Percentiles rank a stretch among this genome's conserved stretches.
phyloP scores from a whole-genome alignment of 2,329 filamentous ascomycete species.

The Talaromyces islandicus region DNA sequence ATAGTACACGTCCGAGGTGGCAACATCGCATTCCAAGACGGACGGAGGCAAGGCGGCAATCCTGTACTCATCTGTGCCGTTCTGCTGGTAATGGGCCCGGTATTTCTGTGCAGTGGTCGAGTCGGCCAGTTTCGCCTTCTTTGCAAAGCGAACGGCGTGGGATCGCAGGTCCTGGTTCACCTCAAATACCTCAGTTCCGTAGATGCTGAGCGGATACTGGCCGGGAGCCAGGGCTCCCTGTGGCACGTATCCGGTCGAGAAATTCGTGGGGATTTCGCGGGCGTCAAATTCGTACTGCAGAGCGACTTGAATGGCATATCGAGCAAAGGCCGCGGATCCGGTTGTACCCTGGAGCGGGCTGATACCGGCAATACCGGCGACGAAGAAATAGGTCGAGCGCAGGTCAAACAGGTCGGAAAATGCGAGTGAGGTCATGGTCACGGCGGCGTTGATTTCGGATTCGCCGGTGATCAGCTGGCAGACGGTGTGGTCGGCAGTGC shows the following conservation, averaged over 20 bases:
- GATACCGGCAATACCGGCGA: slow-evolving; percentile 68
- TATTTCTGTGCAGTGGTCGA: slow-evolving; percentile 46
- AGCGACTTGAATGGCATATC: slow-evolving; percentile 67
- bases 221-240: slow-evolving; percentile 52
- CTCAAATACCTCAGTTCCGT: slow-evolving; percentile 67
- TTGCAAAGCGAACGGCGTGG: slow-evolving; percentile 47
- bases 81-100: slow-evolving; percentile 45
- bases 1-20: slow-evolving; percentile 68
- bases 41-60: slow-evolving; percentile 44
- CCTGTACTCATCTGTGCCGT: slow-evolving; percentile 26
- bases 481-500: slow-evolving; percentile 53
- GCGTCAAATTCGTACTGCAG: slow-evolving; percentile 71
- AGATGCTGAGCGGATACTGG: slow-evolving; percentile 54
- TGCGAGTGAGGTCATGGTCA: slow-evolving; percentile 58
- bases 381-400: slow-evolving; percentile 61
- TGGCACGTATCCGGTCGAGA: slow-evolving; percentile 62
- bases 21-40: slow-evolving; percentile 60
- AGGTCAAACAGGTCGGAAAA: slow-evolving; percentile 60
- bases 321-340: slow-evolving; percentile 60
- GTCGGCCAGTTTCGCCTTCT: slow-evolving; percentile 49
- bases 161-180: slow-evolving; percentile 55
- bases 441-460: slow-evolving; percentile 68
- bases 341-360: slow-evolving; percentile 63
- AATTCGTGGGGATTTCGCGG: slow-evolving; percentile 61
- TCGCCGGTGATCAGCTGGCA: slow-evolving; percentile 67